These are phyloP conservation scores for Allium fistulosum DNA, from an alignment of 106 monocot species.

Conservation along the genomic window DNA sequence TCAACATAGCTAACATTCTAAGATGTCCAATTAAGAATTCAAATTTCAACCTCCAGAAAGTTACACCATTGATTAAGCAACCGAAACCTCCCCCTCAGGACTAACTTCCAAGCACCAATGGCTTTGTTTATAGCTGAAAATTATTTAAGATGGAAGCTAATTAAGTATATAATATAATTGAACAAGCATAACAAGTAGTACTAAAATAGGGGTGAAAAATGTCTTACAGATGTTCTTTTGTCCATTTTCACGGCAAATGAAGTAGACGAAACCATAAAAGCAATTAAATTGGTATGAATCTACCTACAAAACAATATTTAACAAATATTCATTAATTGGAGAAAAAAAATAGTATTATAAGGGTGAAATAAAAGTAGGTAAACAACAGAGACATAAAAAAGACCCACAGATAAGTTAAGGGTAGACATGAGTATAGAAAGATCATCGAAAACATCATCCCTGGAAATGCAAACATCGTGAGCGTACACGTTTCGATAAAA, in stretches of 20 bases:
- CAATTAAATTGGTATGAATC: slow-evolving; percentile 54
- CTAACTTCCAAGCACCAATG: slow-evolving; percentile 68
- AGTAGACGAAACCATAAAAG: slow-evolving; percentile 92
- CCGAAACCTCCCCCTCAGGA: slow-evolving; percentile 75
- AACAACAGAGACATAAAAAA: not conserved
- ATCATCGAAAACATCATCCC: slow-evolving; percentile 39
- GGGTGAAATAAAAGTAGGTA: not conserved
- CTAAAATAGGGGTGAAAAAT: not conserved
- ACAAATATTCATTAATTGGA: not conserved
- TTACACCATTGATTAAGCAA: slow-evolving; percentile 82
- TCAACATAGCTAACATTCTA: no score
- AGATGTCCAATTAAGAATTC: no score
- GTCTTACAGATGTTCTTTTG: slow-evolving; percentile 82
- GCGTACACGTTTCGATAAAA: not conserved
- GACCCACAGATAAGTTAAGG: slow-evolving; percentile 57
- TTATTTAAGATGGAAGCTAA: slow-evolving; percentile 1
- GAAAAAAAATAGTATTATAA: not conserved
- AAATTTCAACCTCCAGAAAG: slow-evolving; percentile 62
- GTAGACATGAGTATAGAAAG: slow-evolving; percentile 46
- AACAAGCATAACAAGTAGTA: not conserved
- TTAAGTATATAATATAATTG: not conserved
- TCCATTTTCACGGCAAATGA: slow-evolving; percentile 77
- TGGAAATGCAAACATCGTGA: slow-evolving; percentile 10
- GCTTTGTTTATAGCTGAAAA: slow-evolving; percentile 61
- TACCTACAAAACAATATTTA: slow-evolving; percentile 30